Evolutionary conservation across 345 rosid species (phyloP), one percentile per base, ranked within the genome.

Genomic region (Conringia planisiliqua): DNA sequence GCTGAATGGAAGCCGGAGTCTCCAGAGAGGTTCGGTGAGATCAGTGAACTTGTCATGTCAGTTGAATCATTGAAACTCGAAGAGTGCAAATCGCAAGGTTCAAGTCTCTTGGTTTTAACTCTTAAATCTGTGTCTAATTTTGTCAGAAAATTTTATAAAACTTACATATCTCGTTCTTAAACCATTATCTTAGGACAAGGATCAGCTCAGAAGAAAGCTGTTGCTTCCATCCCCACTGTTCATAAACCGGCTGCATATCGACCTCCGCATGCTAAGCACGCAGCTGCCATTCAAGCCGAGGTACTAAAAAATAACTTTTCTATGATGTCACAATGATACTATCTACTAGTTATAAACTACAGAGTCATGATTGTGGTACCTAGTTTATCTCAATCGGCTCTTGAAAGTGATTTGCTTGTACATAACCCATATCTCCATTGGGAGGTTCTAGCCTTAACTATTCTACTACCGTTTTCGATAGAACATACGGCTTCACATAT

Each of bases 1-100:
- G 97, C 81, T 70, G 97, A 95, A 29, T 95, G 97, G 99, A 95
- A 85, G 79, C 97, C 92, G 22, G 88, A 83, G 72, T 90, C 93
- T 43, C 84, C 92, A 0, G 91, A 92, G 20, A 89, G 54, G 73
- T 95, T 88, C 52, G 71, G 85, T 81, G 96, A 91, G 18, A 88
- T 92, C 74, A 78, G 83, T 38, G 96, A 95, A 71, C 87, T 90
- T 62, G 30, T 82, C 57, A 86, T 83, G 68, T 85, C 90, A 3
- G 76, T 89, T 72, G 89, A 71, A 69, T 87, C 92, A 55, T 68
- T 89, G 78, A 88, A 85, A 73, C 79, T 93, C 58, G 86, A 70
- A 72, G 89, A 86, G 51, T 71, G 76, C 80, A 93, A 86, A 70
- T 64, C 83, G 12, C 84, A 82, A 91, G 97, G 96, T 93, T 40